Evolutionary conservation across 495 filamentous ascomycete species (phyloP).

Genomic region (Neurospora tetrasperma): DNA sequence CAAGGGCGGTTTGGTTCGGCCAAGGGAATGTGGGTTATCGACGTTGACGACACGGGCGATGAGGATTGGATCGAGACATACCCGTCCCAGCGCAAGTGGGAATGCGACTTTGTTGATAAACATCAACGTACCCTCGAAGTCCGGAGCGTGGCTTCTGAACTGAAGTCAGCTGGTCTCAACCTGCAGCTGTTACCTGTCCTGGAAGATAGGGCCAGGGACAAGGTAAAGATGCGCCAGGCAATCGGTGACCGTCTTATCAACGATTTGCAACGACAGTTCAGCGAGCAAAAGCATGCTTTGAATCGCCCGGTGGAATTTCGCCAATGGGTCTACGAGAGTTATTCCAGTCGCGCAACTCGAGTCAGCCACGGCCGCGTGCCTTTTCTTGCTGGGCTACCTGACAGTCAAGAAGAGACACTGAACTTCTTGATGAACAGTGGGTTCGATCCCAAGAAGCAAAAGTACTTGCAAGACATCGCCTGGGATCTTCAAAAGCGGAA

Average conservation of each 20-base stretch:
- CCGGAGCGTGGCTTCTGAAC: constrained; percentile 47
- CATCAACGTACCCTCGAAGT: constrained; percentile 62
- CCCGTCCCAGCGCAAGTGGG: constrained; percentile 72
- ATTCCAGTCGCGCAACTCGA: constrained; percentile 24
- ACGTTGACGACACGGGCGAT: constrained; percentile 33
- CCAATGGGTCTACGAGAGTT: constrained; percentile 45
- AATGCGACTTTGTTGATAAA: constrained; percentile 43
- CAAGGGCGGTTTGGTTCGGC: constrained; percentile 76
- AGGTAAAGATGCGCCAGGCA: constrained; percentile 36
- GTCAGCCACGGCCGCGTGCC: constrained; percentile 25
- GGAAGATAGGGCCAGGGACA: constrained; percentile 49
- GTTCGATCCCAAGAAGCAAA: constrained; percentile 50
- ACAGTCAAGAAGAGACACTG: constrained; percentile 38
- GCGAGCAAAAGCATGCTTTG: constrained; percentile 48
- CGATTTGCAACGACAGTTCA: constrained; percentile 50
- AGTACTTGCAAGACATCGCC: constrained; percentile 49
- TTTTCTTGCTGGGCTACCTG: constrained; percentile 46
- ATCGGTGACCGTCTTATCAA: constrained; percentile 50
- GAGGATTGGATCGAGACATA: constrained; percentile 68
- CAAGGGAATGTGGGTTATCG: constrained; percentile 85
- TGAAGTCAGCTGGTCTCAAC: constrained; percentile 59
- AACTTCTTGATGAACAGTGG: constrained; percentile 51
- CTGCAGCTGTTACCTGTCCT: constrained; percentile 72
- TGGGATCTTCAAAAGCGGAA: constrained; percentile 42
- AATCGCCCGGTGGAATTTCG: constrained; percentile 38